Evolutionary conservation across 768 basidiomycete species (phyloP).

Genomic region (Dioszegia hungarica): DNA sequence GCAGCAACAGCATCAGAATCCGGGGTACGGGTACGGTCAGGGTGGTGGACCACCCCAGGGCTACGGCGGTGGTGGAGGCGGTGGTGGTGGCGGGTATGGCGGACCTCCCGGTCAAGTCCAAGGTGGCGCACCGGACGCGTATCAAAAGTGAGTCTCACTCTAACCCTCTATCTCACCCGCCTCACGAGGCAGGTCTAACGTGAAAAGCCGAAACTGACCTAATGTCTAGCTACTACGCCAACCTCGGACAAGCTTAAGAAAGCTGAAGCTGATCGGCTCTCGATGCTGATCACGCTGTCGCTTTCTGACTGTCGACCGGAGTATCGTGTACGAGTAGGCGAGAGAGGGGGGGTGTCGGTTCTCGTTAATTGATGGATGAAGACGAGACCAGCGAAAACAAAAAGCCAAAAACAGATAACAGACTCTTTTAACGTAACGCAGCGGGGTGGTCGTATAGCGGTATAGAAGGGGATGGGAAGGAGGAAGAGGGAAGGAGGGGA

Average conservation of each 20-base stretch:
- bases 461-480: not conserved
- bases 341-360: not conserved
- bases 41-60: slow-evolving; percentile 10
- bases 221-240: slow-evolving; percentile 27
- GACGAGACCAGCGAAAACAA: not conserved
- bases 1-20: slow-evolving; percentile 10
- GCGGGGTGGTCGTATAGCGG: too few relatives aligned
- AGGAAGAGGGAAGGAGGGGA: not conserved
- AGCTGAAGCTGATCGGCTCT: not conserved
- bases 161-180: too few relatives aligned
- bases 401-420: not conserved
- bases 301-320: not conserved
- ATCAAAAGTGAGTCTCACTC: too few relatives aligned
- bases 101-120: slow-evolving; percentile 23
- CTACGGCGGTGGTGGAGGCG: slow-evolving; percentile 16
- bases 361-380: not conserved
- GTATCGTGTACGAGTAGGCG: not conserved
- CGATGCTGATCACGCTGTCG: not conserved
- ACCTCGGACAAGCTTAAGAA: slow-evolving; percentile 20
- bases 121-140: slow-evolving; percentile 42
- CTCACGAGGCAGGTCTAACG: too few relatives aligned
- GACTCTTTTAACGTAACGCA: not conserved
- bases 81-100: slow-evolving; percentile 12
- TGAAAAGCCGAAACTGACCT: slow-evolving; percentile 2
- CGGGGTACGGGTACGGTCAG: slow-evolving; percentile 26